Percentiles rank a stretch among this genome's conserved stretches.
Conservation (phyloP, 179 eudicot genomes). For the Silene vulgaris region DNA sequence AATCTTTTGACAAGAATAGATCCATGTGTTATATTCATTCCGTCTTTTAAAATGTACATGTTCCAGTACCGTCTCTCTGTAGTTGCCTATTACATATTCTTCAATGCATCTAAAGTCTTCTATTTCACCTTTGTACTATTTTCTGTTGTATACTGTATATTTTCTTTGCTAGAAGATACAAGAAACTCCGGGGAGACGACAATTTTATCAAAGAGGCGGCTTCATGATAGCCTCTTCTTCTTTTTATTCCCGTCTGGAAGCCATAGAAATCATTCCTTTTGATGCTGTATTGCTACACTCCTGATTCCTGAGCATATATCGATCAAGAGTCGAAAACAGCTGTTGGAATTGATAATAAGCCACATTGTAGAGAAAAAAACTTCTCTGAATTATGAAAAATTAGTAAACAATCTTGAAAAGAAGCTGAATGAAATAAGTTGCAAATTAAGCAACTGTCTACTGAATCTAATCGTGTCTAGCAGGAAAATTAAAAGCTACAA, state of each 20-base stretch:
- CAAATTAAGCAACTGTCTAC: constrained; percentile 34
- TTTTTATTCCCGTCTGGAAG: not conserved
- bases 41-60: no score
- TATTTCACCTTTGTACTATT: constrained; percentile 6
- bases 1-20: no score
- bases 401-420: constrained; percentile 19
- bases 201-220: not conserved
- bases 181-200: not conserved
- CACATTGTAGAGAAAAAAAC: constrained; percentile 10
- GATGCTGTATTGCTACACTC: no score
- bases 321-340: not conserved
- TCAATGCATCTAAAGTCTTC: constrained; percentile 18
- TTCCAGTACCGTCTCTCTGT: no score
- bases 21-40: no score
- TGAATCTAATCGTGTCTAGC: constrained; percentile 14
- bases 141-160: not conserved
- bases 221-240: not conserved
- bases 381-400: constrained; percentile 19
- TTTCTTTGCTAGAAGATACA: not conserved
- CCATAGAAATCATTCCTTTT: constrained; percentile 10
- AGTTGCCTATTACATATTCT: not conserved
- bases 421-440: constrained; percentile 22
- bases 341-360: constrained; percentile 11
- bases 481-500: constrained; percentile 11
- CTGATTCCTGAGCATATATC: not conserved